phyloP scores from a whole-genome alignment of 1,284 basidiomycete species.

The Leucoagaricus sp. region DNA sequence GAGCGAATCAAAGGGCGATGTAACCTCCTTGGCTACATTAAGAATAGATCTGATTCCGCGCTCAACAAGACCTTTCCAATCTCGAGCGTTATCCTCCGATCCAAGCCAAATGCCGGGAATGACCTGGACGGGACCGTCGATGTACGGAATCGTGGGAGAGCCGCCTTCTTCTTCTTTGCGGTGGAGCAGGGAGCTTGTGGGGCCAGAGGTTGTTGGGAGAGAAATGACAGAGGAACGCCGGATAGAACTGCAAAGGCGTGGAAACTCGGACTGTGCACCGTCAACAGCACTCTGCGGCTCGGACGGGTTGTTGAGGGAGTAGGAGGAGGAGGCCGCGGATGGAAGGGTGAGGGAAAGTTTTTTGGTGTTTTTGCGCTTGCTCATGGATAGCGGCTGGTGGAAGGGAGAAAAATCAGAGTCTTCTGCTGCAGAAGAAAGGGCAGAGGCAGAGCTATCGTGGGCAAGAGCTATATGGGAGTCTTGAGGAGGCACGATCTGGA shows the following conservation, averaged over 20 bases:
- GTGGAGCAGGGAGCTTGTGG: slow-evolving; percentile 50
- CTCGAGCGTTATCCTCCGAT: slow-evolving; percentile 89
- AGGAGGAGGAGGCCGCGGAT: slow-evolving; percentile 58
- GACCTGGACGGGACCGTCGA: slow-evolving; percentile 85
- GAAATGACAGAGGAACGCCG: slow-evolving; percentile 69
- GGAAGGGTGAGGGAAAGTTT: slow-evolving; percentile 70
- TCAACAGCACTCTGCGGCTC: slow-evolving; percentile 33
- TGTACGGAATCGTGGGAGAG: slow-evolving; percentile 68
- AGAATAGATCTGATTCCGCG: slow-evolving; percentile 81
- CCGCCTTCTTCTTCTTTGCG: slow-evolving; percentile 68
- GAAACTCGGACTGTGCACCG: slow-evolving; percentile 18
- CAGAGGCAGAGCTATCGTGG: slow-evolving; percentile 48
- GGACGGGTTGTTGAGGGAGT: slow-evolving; percentile 42
- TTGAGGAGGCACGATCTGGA: slow-evolving; percentile 60
- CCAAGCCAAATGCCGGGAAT: slow-evolving; percentile 92
- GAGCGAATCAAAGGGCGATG: slow-evolving; percentile 68
- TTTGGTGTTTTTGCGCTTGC: slow-evolving; percentile 69
- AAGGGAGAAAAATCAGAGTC: slow-evolving; percentile 51
- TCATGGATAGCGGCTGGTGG: slow-evolving; percentile 36
- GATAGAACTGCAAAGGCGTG: neutral
- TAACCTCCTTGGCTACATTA: slow-evolving; percentile 95
- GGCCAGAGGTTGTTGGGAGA: slow-evolving; percentile 48
- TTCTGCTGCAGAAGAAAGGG: slow-evolving; percentile 53
- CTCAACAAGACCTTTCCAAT: slow-evolving; percentile 71
- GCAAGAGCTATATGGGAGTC: slow-evolving; percentile 47